Evolutionary conservation across 345 rosid species (phyloP), one percentile per base, ranked within the genome.

Genomic region (Hibiscus mutabilis): DNA sequence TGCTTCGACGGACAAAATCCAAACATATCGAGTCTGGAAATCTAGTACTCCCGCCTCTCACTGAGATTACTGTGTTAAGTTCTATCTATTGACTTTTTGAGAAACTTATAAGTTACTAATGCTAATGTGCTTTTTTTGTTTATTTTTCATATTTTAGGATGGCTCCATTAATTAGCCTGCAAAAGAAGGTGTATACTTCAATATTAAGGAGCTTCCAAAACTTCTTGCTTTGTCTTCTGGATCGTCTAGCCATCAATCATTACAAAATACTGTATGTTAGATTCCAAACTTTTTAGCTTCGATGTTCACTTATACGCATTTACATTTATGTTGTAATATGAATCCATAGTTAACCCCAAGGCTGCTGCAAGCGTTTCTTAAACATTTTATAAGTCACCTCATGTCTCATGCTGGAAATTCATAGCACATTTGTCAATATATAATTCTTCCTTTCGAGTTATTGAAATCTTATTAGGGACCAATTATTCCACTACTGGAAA

Each of bases 1-100:
- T 93, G 98, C 87, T 93, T 72, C 84, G 91, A 58, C 84, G 98
- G 73, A 89, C 97, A 66, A 93, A 91, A 81, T 70, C 88, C 62
- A 77, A 81, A 81, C 98, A 91, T 51, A 82, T 91, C 11, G 83
- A 86, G 80, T 71, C 83, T 77, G 98, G 98, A 75, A 80, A 80
- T 81, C 76, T 93, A 71, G 85, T 76, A 61, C 60, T 91, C 79
- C 98, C 97, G 46, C 86, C 97, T 69, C 91, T 93, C 73, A 89
- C 96, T 63, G 96, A 93, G 82, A 79, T 91, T 51, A 87, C 93
- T 62, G 87, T 91, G 98, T 89, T 89, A 81, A 77, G 85, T 73
- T 70, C 14, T 42, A 19, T 69, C 24, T 59, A 59, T 64, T 51
- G 60, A 27, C 46, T 14, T 15, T 12, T 55, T 66, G 19, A n/a